Evolutionary conservation across 2,329 filamentous ascomycete species (phyloP).

Genomic region (Fusarium sp.): DNA sequence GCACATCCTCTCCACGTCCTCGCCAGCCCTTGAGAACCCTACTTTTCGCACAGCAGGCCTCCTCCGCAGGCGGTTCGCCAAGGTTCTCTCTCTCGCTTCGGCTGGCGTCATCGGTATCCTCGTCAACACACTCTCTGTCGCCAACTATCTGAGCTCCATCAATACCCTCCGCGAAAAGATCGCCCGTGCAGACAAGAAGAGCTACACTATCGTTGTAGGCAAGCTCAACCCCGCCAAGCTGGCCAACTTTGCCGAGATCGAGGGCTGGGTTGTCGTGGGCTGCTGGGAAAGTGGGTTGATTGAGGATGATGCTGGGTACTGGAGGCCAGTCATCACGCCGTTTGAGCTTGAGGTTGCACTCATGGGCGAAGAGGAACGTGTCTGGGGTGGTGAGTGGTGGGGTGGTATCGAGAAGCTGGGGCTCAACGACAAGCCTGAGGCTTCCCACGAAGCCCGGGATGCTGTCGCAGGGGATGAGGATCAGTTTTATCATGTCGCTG

Average conservation of each 20-base stretch:
- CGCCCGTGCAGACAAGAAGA: slow-evolving; percentile 85
- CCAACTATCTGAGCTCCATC: slow-evolving; percentile 87
- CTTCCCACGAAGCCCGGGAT: slow-evolving; percentile 20
- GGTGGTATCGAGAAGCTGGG: slow-evolving; percentile 81
- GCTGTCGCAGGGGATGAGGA: slow-evolving; percentile 23
- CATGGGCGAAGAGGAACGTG: slow-evolving; percentile 74
- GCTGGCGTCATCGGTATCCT: slow-evolving; percentile 90
- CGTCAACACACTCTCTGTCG: slow-evolving; percentile 92
- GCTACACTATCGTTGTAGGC: slow-evolving; percentile 94
- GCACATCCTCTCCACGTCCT: slow-evolving; percentile 77
- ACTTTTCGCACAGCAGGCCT: slow-evolving; percentile 59
- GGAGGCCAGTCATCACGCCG: slow-evolving; percentile 89
- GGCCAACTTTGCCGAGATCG: slow-evolving; percentile 94
- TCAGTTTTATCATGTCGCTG: slow-evolving; percentile 49
- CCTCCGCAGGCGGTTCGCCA: slow-evolving; percentile 87
- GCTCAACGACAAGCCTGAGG: slow-evolving; percentile 47
- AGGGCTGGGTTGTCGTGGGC: slow-evolving; percentile 95
- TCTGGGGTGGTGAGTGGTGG: slow-evolving; percentile 91
- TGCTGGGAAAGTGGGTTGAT: slow-evolving; percentile 97
- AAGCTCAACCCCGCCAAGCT: slow-evolving; percentile 96
- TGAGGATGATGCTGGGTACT: slow-evolving; percentile 84
- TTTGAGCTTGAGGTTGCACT: slow-evolving; percentile 88
- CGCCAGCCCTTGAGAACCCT: slow-evolving; percentile 60
- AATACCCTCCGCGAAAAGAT: slow-evolving; percentile 78
- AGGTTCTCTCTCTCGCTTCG: slow-evolving; percentile 81